Conservation (phyloP, 148 eudicot species). For the Chenopodium suecicum region DNA sequence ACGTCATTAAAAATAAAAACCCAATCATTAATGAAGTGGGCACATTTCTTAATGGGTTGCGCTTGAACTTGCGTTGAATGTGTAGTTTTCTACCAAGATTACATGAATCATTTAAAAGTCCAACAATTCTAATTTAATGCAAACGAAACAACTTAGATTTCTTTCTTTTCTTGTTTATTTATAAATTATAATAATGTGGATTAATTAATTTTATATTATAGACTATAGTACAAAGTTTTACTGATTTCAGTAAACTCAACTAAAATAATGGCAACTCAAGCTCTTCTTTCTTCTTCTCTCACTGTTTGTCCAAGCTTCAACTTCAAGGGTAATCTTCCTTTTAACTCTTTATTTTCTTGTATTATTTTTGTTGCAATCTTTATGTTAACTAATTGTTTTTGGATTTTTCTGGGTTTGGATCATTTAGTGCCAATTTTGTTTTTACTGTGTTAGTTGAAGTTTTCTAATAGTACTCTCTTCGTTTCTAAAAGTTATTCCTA, state of each 20-base stretch:
- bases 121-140: no score
- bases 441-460: not conserved
- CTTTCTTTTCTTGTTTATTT: no score
- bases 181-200: no score
- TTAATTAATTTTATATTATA: no score
- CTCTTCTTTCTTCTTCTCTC: slow-evolving; percentile 16
- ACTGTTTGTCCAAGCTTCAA: slow-evolving; percentile 11
- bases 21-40: not conserved
- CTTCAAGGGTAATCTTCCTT: slow-evolving; percentile 16
- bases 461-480: no score
- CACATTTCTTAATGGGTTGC: not conserved
- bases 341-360: not conserved
- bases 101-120: not conserved
- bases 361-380: not conserved
- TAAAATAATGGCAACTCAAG: slow-evolving; percentile 29
- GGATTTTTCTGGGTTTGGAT: not conserved
- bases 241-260: no score
- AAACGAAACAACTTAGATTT: no score
- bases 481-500: no score
- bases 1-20: no score
- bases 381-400: not conserved
- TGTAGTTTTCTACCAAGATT: not conserved
- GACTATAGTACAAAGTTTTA: no score
- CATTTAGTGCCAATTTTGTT: not conserved
- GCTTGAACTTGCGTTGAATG: no score